Percentiles rank a stretch among this genome's conserved stretches.
Conservation (phyloP, 2,329 filamentous ascomycete genomes). For the Trichoderma endophyticum region DNA sequence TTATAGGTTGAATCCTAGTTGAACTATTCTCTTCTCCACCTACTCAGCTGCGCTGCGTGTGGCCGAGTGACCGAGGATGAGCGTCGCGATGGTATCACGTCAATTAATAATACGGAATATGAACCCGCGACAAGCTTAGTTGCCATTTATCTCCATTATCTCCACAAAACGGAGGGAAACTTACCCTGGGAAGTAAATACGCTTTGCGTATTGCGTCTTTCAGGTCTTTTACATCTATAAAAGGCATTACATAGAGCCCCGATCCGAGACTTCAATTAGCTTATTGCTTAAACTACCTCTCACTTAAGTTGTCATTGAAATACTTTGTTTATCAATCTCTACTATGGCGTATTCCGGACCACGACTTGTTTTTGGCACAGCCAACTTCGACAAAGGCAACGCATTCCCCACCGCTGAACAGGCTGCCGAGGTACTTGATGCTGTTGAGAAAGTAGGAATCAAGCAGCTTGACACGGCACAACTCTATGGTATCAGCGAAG, state of each 20-base stretch:
- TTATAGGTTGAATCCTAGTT: neutral
- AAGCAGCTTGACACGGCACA: slow-evolving; percentile 6
- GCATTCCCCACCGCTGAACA: neutral
- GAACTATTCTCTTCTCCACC: neutral
- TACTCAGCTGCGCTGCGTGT: neutral
- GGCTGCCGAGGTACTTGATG: neutral
- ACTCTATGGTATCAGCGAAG: slow-evolving; percentile 6
- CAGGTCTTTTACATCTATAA: neutral
- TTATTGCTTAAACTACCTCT: neutral
- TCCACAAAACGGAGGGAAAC: neutral
- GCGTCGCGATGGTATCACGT: neutral
- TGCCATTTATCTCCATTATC: neutral
- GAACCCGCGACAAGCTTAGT: neutral
- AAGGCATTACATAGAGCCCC: neutral
- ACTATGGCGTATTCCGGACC: neutral
- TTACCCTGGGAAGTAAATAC: neutral
- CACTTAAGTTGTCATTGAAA: neutral
- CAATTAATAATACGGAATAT: neutral
- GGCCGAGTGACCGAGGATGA: neutral
- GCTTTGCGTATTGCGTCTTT: neutral
- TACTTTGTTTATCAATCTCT: neutral
- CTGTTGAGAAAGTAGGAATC: neutral
- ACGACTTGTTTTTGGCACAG: neutral
- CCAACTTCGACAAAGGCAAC: neutral
- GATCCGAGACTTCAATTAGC: neutral